Conservation (phyloP, 306 rosid species). For the Trifolium fragiferum region DNA sequence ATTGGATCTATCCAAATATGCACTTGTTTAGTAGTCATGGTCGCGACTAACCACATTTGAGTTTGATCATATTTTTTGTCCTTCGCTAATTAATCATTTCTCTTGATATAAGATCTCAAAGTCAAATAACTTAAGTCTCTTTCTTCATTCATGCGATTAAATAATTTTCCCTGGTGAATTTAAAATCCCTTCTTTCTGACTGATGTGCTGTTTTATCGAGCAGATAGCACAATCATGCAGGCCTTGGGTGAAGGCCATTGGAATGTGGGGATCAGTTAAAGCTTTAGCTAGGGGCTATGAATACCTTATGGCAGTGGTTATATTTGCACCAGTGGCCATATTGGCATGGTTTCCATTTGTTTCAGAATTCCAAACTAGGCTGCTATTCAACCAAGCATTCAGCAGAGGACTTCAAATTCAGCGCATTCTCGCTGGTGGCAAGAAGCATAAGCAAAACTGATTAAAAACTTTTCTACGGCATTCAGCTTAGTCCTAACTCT, state of each 20-base stretch:
- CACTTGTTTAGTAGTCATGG: conserved; percentile 1
- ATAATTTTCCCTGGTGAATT: no score
- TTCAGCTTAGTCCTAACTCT: conserved; percentile 7
- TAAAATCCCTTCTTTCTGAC: conserved; percentile 29
- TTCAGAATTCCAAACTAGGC: conserved; percentile 91
- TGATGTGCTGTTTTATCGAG: conserved; percentile 34
- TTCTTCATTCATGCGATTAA: conserved; percentile 24
- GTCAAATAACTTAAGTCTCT: background rate
- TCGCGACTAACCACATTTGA: conserved; percentile 2
- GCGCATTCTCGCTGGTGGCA: conserved; percentile 92
- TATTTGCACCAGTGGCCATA: conserved; percentile 78
- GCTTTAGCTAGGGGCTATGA: conserved; percentile 90
- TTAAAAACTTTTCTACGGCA: conserved; percentile 1
- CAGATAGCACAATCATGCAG: conserved; percentile 87
- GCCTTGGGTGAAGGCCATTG: conserved; percentile 69
- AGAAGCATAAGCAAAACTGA: conserved; percentile 66
- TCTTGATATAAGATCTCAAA: background rate
- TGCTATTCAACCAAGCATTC: conserved; percentile 96
- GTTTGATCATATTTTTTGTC: conserved; percentile 22
- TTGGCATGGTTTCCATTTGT: conserved; percentile 98
- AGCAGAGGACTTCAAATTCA: conserved; percentile 98
- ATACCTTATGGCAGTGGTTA: conserved; percentile 80
- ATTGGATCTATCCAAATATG: background rate
- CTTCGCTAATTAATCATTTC: conserved; percentile 17
- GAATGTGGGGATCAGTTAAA: conserved; percentile 94